Base-by-base conservation (phyloP, 2,329 filamentous ascomycete species). In the Colletotrichum liriopes region DNA sequence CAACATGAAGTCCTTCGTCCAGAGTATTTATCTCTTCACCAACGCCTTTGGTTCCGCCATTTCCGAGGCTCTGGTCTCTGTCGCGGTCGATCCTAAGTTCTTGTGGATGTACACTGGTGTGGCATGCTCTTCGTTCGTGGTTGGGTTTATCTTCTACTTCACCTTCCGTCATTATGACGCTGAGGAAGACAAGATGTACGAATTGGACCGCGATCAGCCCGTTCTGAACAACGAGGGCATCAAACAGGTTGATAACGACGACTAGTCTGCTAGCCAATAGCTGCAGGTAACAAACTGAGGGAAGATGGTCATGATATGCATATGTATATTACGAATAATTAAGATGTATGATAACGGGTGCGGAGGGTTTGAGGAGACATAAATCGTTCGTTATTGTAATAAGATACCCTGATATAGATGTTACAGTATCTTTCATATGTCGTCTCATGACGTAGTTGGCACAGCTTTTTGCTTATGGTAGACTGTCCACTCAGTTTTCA, bases 81-180 rank as follows among this genome's bases (percentile, higher is more conserved):
- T 72, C 2, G 88, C 90, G 8, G 86, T 86, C 68, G 90, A 94
- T 78, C 92, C 92, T 29, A 85, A 90, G 75, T 86, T 93, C 76
- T 77, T 91, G 69, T 93, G 90, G 90, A 88, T 93, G 86, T 93
- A 92, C 76, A 84, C 85, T 32, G 88, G 88, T 26, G 80, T 92
- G n/a, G 86, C 86, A 6, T 76, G 82, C 65, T 84, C 84, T 20
- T 86, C 87, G 0, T 85, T 85, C 65, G 37, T 83, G 2, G 83
- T 85, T 3, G 88, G 88, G 29, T 81, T 84, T 39, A 73, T 87
- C 67, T 92, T 93, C 81, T 91, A 84, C 80, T 62, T 65, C 63
- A 70, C 79, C 3, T 84, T 82, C 78, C 78, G 78, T 60, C 82
- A 83, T 73, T 84, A 84, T 35, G 82, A 84, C 71, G 74, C 68